Evolutionary conservation across 2,329 filamentous ascomycete genomes (phyloP).

Genomic region (Claviceps sp.): DNA sequence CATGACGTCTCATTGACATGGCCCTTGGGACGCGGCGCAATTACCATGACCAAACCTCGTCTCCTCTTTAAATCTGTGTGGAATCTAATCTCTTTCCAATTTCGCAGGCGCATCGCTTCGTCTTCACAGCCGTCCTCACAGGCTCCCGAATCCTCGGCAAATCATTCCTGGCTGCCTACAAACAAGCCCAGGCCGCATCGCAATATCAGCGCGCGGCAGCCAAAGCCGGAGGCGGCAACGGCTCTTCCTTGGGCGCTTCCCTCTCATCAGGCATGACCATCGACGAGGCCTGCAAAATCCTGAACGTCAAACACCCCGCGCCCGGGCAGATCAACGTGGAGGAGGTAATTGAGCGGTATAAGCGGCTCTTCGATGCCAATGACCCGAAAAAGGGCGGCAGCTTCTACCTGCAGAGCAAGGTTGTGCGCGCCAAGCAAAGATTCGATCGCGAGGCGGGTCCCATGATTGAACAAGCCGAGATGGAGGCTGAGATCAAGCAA

Average conservation of each 20-base stretch:
- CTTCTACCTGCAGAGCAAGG: conserved; percentile 97
- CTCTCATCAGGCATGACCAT: conserved; percentile 67
- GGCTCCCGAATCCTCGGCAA: conserved; percentile 85
- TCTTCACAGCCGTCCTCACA: conserved; percentile 85
- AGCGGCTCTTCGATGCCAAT: conserved; percentile 87
- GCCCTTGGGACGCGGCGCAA: too few species aligned
- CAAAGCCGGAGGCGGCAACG: conserved; percentile 44
- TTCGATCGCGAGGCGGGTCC: conserved; percentile 78
- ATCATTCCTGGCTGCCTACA: conserved; percentile 88
- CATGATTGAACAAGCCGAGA: conserved; percentile 53
- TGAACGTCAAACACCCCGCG: conserved; percentile 79
- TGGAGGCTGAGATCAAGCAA: conserved; percentile 66
- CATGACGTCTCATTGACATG: background rate
- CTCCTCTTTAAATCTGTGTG: background rate
- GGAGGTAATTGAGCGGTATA: conserved; percentile 74
- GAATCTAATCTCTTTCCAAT: conserved; percentile 7
- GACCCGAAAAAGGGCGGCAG: conserved; percentile 91
- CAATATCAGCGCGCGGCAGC: conserved; percentile 65
- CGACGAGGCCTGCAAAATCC: conserved; percentile 92
- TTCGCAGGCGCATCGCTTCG: conserved; percentile 71
- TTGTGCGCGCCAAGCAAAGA: conserved; percentile 78
- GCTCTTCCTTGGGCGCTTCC: conserved; percentile 37
- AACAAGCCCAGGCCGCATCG: conserved; percentile 79
- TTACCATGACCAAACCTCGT: too few species aligned
- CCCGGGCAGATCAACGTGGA: conserved; percentile 66